Conservation (phyloP, 805 yeast species). For the Saccharomycopsis capsularis region DNA sequence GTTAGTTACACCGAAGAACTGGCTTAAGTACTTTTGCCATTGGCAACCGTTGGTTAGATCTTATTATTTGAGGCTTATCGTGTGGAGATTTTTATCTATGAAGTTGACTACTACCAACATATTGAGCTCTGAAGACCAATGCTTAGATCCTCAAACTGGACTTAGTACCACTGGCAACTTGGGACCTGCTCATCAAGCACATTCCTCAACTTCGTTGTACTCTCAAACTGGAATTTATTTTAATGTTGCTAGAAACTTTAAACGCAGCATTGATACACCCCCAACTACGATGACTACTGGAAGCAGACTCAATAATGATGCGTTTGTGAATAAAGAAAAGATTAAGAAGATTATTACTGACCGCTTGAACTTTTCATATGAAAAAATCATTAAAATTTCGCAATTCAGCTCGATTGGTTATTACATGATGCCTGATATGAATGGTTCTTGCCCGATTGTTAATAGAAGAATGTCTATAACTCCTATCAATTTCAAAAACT, state of each 20-base stretch:
- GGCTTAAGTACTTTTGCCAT: slow-evolving; percentile 60
- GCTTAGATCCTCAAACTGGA: too few species aligned
- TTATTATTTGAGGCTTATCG: slow-evolving; percentile 56
- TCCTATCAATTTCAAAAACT: slow-evolving; percentile 16
- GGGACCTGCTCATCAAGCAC: not conserved
- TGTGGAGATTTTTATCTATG: slow-evolving; percentile 48
- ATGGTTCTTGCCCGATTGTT: slow-evolving; percentile 19
- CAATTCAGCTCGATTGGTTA: slow-evolving; percentile 20
- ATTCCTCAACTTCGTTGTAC: slow-evolving; percentile 5
- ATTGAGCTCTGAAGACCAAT: not conserved
- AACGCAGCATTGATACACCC: not conserved
- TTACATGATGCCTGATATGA: slow-evolving; percentile 22
- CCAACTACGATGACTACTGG: not conserved
- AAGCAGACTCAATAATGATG: not conserved
- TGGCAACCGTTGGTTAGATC: slow-evolving; percentile 75
- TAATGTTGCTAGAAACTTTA: not conserved
- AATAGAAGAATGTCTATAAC: slow-evolving; percentile 17
- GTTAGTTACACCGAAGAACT: slow-evolving; percentile 43
- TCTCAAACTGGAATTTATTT: slow-evolving; percentile 12
- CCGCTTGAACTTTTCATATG: slow-evolving; percentile 21
- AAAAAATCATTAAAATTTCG: slow-evolving; percentile 20
- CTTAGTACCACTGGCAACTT: too few species aligned
- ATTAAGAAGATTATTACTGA: slow-evolving; percentile 15
- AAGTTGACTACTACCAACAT: not conserved
- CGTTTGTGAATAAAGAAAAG: slow-evolving; percentile 15